Conservation (phyloP, 345 rosid species). For the Gossypium mustelinum region DNA sequence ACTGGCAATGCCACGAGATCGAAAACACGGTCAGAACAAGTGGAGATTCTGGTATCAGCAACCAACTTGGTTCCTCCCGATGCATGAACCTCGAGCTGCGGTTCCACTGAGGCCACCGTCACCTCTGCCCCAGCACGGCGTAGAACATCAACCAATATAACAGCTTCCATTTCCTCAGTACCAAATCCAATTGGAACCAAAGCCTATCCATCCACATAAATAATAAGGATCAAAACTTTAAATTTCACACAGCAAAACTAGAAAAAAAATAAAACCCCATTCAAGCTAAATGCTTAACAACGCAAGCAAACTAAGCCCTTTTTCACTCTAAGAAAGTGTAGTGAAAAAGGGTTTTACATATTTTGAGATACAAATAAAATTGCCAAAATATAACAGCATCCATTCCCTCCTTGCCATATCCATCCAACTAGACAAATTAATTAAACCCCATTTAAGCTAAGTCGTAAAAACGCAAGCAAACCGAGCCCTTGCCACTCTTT, state of each 20-base stretch:
- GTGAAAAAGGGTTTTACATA: not conserved
- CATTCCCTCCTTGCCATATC: too few species aligned
- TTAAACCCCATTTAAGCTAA: not conserved
- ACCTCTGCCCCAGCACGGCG: constrained; percentile 94
- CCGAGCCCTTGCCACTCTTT: not conserved
- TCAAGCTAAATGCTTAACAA: not conserved
- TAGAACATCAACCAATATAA: constrained; percentile 63
- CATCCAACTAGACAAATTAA: not conserved
- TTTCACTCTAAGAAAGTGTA: not conserved
- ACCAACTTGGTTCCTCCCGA: constrained; percentile 66
- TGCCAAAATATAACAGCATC: not conserved
- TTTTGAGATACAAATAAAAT: not conserved
- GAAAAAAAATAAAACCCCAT: not conserved
- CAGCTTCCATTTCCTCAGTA: constrained; percentile 94
- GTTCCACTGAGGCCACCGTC: constrained; percentile 80
- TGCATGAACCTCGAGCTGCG: constrained; percentile 73
- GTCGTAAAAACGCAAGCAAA: not conserved
- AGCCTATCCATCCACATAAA: constrained; percentile 43
- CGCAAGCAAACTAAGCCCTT: not conserved
- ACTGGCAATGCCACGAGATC: constrained; percentile 95
- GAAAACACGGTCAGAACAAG: constrained; percentile 53
- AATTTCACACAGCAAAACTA: not conserved
- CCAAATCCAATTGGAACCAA: constrained; percentile 87
- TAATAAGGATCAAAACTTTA: not conserved
- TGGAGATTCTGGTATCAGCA: constrained; percentile 68